A percentile compares a stretch with the other conserved stretches of the same genome.
phyloP scores from a whole-genome alignment of 306 rosid species.

The Prinsepia uniflora region DNA sequence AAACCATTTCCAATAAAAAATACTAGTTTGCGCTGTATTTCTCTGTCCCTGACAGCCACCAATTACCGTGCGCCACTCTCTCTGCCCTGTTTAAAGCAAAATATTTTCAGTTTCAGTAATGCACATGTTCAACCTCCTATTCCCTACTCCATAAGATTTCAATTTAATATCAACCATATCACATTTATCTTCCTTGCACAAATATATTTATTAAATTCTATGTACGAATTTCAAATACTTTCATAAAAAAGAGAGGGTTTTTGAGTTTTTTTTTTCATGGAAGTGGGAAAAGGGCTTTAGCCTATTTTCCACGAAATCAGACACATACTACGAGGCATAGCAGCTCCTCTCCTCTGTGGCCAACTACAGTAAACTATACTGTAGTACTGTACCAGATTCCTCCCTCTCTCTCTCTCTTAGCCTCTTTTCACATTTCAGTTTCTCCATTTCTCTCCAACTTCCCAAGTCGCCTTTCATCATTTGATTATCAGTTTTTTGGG shows the following conservation, averaged over 20 bases:
- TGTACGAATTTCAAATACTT: too few species aligned
- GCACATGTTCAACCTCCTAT: background rate
- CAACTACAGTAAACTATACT: too few species aligned
- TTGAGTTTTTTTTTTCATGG: too few species aligned
- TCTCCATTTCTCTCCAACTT: background rate
- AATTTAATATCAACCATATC: too few species aligned
- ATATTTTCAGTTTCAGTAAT: too few species aligned
- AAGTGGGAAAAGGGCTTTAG: background rate
- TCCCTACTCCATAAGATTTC: too few species aligned
- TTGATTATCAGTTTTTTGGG: background rate
- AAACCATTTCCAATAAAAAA: conserved; percentile 24
- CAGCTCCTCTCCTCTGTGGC: background rate
- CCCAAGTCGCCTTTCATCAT: background rate
- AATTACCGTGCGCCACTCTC: background rate
- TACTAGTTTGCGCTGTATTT: background rate
- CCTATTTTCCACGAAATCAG: background rate
- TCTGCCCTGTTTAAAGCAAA: background rate
- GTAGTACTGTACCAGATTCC: background rate
- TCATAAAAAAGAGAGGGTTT: too few species aligned
- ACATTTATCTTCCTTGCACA: too few species aligned
- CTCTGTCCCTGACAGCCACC: conserved; percentile 21
- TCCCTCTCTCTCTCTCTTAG: background rate
- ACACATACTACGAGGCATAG: conserved; percentile 39
- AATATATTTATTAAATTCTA: too few species aligned
- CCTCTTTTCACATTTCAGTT: background rate